A percentile compares a stretch with the other conserved stretches of the same genome.
Evolutionary conservation across 495 filamentous ascomycete genomes (phyloP).

Genomic region (Endocarpon pusillum): DNA sequence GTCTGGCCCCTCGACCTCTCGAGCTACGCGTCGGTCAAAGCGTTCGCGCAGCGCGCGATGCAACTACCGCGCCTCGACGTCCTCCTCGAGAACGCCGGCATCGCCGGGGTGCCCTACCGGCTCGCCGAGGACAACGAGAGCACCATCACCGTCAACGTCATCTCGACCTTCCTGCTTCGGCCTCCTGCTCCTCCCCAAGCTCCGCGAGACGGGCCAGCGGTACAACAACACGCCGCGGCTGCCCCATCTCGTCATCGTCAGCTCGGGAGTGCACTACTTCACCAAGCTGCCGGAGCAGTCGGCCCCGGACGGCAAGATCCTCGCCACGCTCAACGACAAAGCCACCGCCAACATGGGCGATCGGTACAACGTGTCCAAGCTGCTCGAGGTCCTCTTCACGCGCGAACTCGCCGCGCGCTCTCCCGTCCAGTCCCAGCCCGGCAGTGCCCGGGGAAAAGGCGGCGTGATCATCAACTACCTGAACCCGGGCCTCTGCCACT

Average conservation of each 20-base stretch:
- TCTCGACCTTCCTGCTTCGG: slow-evolving; percentile 22
- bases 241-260: slow-evolving; percentile 1
- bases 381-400: slow-evolving; percentile 10
- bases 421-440: too few relatives aligned
- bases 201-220: slow-evolving; percentile 8
- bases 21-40: slow-evolving; percentile 12
- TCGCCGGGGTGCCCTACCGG: slow-evolving; percentile 9
- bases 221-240: slow-evolving; percentile 4
- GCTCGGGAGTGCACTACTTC: slow-evolving; percentile 1
- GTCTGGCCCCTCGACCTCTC: slow-evolving; percentile 17
- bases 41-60: slow-evolving; percentile 12
- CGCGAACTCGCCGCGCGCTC: slow-evolving; percentile 12
- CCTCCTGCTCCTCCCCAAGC: slow-evolving; percentile 12
- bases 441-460: background rate
- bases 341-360: background rate
- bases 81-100: slow-evolving; percentile 15
- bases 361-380: slow-evolving; percentile 10
- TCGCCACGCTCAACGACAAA: slow-evolving; percentile 1
- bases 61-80: slow-evolving; percentile 9
- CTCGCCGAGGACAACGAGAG: slow-evolving; percentile 20
- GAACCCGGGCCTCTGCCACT: slow-evolving; percentile 35
- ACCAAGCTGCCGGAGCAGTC: slow-evolving; percentile 1
- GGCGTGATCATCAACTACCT: slow-evolving; percentile 34
- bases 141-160: slow-evolving; percentile 25
- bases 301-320: slow-evolving; percentile 2